Evolutionary conservation across 2,329 filamentous ascomycete genomes (phyloP).

Genomic region (Diplodia intermedia): DNA sequence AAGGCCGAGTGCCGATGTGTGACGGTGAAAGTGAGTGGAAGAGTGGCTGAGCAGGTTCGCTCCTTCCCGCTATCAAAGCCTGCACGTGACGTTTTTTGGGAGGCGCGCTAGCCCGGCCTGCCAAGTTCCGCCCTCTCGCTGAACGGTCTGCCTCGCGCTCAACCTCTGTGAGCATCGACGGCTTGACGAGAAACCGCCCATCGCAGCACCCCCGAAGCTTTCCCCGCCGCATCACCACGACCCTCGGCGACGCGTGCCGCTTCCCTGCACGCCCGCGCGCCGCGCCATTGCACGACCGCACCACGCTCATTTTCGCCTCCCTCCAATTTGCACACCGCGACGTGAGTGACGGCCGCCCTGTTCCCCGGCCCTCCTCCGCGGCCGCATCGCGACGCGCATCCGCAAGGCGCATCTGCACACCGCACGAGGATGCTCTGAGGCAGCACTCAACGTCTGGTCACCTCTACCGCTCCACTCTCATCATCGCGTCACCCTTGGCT

Average conservation of each 20-base stretch:
- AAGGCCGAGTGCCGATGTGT: background rate
- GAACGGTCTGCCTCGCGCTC: constrained; percentile 37
- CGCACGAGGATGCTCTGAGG: constrained; percentile 32
- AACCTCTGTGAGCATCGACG: constrained; percentile 30
- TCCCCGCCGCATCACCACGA: constrained; percentile 45
- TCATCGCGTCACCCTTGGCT: constrained; percentile 22
- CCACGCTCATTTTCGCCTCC: constrained; percentile 33
- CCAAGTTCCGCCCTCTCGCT: constrained; percentile 22
- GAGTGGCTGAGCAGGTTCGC: background rate
- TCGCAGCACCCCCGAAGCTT: constrained; percentile 46
- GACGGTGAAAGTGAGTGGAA: background rate
- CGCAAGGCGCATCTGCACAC: constrained; percentile 27
- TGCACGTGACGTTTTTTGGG: constrained; percentile 17
- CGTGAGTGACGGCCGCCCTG: constrained; percentile 28
- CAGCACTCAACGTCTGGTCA: constrained; percentile 18
- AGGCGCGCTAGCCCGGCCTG: background rate
- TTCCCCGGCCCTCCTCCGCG: constrained; percentile 31
- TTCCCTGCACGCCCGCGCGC: constrained; percentile 28
- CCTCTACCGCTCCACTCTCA: constrained; percentile 13
- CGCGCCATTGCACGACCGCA: constrained; percentile 30
- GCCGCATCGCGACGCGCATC: constrained; percentile 28
- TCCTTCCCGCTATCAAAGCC: background rate
- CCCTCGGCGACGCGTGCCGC: constrained; percentile 45
- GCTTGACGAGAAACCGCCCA: constrained; percentile 34
- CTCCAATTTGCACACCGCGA: constrained; percentile 31